Base-by-base conservation (phyloP, 441 rosid genomes). In the Cnidoscolus chayamansa region DNA sequence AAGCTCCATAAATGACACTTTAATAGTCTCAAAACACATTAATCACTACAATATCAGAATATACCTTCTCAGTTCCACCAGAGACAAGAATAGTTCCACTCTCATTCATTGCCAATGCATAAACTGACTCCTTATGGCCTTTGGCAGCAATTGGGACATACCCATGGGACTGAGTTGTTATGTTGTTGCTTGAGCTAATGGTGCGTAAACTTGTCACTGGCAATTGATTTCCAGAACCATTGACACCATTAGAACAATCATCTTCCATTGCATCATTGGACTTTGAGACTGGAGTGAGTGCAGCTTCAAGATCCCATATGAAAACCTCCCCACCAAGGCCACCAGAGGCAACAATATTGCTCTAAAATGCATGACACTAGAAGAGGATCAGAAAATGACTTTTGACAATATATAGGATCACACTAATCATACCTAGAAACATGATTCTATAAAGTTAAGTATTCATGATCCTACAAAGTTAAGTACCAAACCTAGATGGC, bases 321-420 rank as follows among this genome's bases (percentile, higher is more conserved):
- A 88, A 91, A 79, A 95, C 98, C 87, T 95, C 99, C 84, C 97
- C 97, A 57, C 98, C 99, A 89, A 95, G 99, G 79, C 97, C 99
- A 86, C 97, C 96, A 78, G 99, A 95, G 79, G 97, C 99, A 90
- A 95, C 90, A 78, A 89, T 76, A 85, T 89, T 90, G 89, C 85
- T 85, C 99, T 95, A 91, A 80, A 82, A 87, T 80, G 82, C 85
- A 77, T 58, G 85, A 83, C 78, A 88, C 94, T 84, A 90, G 77
- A 81, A 82, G 72, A 88, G 84, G 82, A 83, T 93, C 86, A 93
- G 88, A 84, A 83, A 83, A 76, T 76, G 84, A 78, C 40, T 76
- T 76, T 77, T 19, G 54, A 68, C 37, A 71, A 50, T 48, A 69
- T 72, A 63, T 25, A 60, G 37, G 50, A 77, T 32, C 53, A 63